phyloP scores from a whole-genome alignment of 805 yeast genomes.

The Candida patagonica region DNA sequence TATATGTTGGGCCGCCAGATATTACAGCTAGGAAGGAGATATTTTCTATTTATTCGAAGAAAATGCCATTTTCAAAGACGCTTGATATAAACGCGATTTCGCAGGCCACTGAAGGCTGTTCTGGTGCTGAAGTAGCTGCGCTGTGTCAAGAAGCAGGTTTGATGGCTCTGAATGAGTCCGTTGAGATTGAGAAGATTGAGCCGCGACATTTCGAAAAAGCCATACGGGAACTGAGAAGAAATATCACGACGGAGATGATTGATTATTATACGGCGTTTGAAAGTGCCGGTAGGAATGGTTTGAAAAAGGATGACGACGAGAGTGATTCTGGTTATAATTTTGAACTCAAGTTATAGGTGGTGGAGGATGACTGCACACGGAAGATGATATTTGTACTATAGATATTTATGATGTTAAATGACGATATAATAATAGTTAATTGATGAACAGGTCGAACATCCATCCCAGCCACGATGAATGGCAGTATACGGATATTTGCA shows the following conservation, averaged over 20 bases:
- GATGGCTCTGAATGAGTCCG: slow-evolving; percentile 80
- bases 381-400: no score
- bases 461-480: no score
- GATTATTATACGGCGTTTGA: slow-evolving; percentile 43
- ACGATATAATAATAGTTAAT: no score
- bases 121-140: slow-evolving; percentile 92
- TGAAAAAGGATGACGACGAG: no score
- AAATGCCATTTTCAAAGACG: slow-evolving; percentile 47
- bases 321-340: no score
- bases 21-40: slow-evolving; percentile 70
- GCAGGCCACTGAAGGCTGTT: slow-evolving; percentile 70
- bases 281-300: slow-evolving; percentile 2
- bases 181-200: slow-evolving; percentile 39
- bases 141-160: slow-evolving; percentile 94
- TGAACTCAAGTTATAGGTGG: no score
- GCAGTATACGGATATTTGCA: no score
- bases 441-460: no score
- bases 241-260: slow-evolving; percentile 81
- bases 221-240: slow-evolving; percentile 54
- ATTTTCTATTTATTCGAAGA: slow-evolving; percentile 54
- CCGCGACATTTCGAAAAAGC: slow-evolving; percentile 67
- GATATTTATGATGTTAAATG: no score
- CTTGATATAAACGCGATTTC: slow-evolving; percentile 50
- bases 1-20: slow-evolving; percentile 92
- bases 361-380: no score